Percentiles rank a stretch among this genome's conserved stretches.
These are phyloP conservation scores for Miscanthus lutarioriparius DNA, from an alignment of 176 grass and related monocot genomes.

Conservation along the genomic window DNA sequence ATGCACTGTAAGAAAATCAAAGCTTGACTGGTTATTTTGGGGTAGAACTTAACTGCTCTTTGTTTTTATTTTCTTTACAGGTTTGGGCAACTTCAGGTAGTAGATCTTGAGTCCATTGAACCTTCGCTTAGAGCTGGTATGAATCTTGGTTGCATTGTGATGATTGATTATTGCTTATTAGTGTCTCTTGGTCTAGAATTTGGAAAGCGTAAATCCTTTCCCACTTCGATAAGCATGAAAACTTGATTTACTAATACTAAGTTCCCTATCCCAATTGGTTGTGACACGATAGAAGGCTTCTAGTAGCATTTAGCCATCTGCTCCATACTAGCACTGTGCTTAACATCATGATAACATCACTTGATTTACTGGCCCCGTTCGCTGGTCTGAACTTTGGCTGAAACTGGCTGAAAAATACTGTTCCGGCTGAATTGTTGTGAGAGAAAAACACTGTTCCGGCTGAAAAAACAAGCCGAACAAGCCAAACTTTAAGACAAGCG, in stretches of 20 bases:
- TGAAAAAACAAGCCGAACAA: no score
- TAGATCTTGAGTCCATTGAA: constrained; percentile 73
- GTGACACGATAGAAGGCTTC: background rate
- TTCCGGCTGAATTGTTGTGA: no score
- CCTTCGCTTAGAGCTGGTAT: constrained; percentile 87
- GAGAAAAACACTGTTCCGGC: no score
- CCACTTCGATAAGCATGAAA: background rate
- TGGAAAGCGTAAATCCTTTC: background rate
- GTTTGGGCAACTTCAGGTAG: constrained; percentile 81
- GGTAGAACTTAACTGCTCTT: background rate
- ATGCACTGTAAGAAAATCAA: background rate
- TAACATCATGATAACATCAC: background rate
- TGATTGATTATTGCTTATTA: constrained; percentile 11
- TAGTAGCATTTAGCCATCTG: background rate
- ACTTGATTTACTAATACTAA: constrained; percentile 2
- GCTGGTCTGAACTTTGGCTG: no score
- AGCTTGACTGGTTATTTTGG: background rate
- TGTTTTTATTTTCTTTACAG: constrained; percentile 31
- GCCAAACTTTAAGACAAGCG: no score
- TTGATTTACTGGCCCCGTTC: no score
- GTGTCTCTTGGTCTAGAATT: background rate
- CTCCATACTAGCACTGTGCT: background rate
- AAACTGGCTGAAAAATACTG: no score
- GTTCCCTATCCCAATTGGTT: background rate
- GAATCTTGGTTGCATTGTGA: constrained; percentile 28